Base-by-base conservation (phyloP, 2,329 filamentous ascomycete species). In the Xylariaceae sp. region DNA sequence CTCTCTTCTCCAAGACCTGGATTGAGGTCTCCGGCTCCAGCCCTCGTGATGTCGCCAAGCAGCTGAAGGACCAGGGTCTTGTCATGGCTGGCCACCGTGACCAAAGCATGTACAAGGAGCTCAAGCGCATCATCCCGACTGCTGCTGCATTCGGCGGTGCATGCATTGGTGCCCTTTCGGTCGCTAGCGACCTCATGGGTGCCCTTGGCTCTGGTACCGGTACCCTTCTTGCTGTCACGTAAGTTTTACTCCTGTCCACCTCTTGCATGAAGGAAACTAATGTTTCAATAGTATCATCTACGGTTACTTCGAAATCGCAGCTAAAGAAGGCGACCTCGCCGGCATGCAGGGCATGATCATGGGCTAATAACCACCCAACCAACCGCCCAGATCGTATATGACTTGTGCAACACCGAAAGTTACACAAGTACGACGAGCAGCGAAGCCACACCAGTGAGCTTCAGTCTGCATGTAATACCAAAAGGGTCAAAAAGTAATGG, bases 21-120 rank as follows among this genome's bases (percentile, higher is more conserved):
- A 98, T 98, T 62, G 93, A 98, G 75, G 93, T 98, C 56, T 97
- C 93, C 32, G 94, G 93, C 64, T 96, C 92, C 54, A 92, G 89
- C 76, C 94, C 93, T 50, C 88, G 93, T 64, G 93, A 98, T 66
- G 94, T 98, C 57, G 93, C 93, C 64, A 98, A 98, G 83, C 93
- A 97, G 76, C 84, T 98, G 70, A 98, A 98, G 84, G 94, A 98
- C 65, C 93, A 98, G 75, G 93, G 93, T 67, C 85, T 98, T 48
- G 92, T 98, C 60, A 98, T 98, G 94, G 92, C 93, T 64, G 93
- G 93, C 65, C 93, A 98, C 79, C 88, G 93, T 75, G 94, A 98
- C 71, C 92, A 97, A 80, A 94, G 88, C 78, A 98, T 98, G 93
- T 98, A 98, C 83, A 95, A 95, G 80, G 93, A 98, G 75, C 83